phyloP scores from a whole-genome alignment of 345 rosid genomes.

The Dovyalis caffra region DNA sequence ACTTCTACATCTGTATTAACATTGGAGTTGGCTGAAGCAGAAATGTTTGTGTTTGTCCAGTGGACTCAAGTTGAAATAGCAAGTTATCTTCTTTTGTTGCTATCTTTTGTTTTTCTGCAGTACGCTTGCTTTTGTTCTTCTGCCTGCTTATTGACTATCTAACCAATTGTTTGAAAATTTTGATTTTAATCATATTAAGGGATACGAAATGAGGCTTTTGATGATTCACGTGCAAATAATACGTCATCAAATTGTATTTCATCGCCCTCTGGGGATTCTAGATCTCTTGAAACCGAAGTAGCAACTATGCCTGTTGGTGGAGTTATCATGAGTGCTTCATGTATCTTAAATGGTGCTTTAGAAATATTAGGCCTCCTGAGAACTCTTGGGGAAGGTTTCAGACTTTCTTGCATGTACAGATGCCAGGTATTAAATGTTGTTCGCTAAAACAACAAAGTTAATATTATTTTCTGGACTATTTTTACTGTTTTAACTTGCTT shows the following conservation, averaged over 20 bases:
- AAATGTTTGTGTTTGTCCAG: neutral
- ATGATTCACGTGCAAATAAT: conserved; percentile 66
- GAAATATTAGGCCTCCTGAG: conserved; percentile 80
- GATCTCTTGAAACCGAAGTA: conserved; percentile 64
- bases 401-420: conserved; percentile 78
- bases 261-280: conserved; percentile 46
- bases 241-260: conserved; percentile 51
- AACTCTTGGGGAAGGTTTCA: conserved; percentile 87
- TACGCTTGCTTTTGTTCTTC: conserved; percentile 5
- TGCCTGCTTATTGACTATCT: conserved; percentile 2
- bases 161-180: conserved; percentile 15
- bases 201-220: conserved; percentile 60
- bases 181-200: conserved; percentile 45
- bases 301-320: conserved; percentile 48
- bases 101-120: neutral
- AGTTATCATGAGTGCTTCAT: conserved; percentile 43
- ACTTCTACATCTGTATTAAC: neutral
- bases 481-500: conserved; percentile 29
- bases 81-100: neutral
- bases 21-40: neutral
- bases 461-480: conserved; percentile 15
- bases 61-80: neutral
- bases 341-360: conserved; percentile 55
- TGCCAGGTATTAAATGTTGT: conserved; percentile 59
- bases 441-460: conserved; percentile 8